Percentiles rank a stretch among this genome's conserved stretches.
These are phyloP conservation scores for Gossypium stocksii DNA, from an alignment of 345 rosid species.

Conservation along the genomic window DNA sequence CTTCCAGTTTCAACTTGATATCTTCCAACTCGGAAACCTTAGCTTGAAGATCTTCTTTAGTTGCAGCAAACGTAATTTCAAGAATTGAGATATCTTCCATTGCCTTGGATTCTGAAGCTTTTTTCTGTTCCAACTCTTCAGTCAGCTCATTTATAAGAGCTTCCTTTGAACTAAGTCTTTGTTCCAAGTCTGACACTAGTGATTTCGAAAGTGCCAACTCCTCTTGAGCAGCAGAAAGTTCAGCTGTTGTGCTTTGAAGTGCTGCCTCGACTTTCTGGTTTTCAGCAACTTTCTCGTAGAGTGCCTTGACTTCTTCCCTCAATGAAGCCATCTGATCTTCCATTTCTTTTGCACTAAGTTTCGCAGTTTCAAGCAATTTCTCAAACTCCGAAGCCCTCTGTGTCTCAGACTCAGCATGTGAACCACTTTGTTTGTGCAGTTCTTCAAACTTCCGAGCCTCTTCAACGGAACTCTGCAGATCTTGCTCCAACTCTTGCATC, in stretches of 20 bases:
- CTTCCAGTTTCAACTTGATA: slow-evolving; percentile 44
- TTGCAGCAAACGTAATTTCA: slow-evolving; percentile 37
- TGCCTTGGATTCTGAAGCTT: slow-evolving; percentile 58
- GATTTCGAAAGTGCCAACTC: slow-evolving; percentile 63
- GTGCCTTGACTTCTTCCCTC: slow-evolving; percentile 66
- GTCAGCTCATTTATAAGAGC: slow-evolving; percentile 45
- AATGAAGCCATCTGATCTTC: slow-evolving; percentile 57
- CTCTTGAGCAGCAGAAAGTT: slow-evolving; percentile 60
- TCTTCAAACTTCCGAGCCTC: slow-evolving; percentile 79
- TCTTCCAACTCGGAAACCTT: slow-evolving; percentile 56
- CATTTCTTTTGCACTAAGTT: slow-evolving; percentile 27
- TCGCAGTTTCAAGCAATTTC: slow-evolving; percentile 58
- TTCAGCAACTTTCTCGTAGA: slow-evolving; percentile 61
- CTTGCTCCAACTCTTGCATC: slow-evolving; percentile 59
- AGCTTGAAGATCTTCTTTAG: slow-evolving; percentile 52
- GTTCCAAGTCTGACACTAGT: slow-evolving; percentile 51
- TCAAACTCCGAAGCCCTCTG: slow-evolving; percentile 77
- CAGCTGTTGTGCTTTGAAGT: slow-evolving; percentile 47
- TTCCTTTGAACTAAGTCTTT: slow-evolving; percentile 60
- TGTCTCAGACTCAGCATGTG: slow-evolving; percentile 71
- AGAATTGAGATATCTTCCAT: slow-evolving; percentile 56
- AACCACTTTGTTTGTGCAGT: slow-evolving; percentile 68
- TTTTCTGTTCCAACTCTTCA: slow-evolving; percentile 59
- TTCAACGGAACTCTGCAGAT: slow-evolving; percentile 46
- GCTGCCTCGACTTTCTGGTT: slow-evolving; percentile 67